Conservation (phyloP, 345 rosid genomes). For the Raphanus raphanistrum region DNA sequence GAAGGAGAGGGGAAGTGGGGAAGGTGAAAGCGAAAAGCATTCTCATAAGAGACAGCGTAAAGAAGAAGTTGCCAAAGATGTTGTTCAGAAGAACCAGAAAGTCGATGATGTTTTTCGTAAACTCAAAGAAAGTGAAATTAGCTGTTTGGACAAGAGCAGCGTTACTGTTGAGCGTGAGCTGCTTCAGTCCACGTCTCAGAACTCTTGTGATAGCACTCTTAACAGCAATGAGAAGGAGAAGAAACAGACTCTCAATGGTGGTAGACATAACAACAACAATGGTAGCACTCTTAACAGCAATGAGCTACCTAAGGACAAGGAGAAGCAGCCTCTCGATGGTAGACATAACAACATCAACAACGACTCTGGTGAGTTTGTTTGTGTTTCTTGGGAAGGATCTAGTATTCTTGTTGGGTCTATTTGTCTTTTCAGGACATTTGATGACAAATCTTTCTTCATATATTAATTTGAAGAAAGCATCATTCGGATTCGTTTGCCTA, state of each 20-base stretch:
- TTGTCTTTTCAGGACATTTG: conserved; percentile 49
- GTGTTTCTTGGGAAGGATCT: conserved; percentile 52
- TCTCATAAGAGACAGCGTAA: conserved; percentile 25
- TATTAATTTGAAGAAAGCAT: conserved; percentile 58
- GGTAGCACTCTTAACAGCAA: conserved; percentile 51
- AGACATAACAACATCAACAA: conserved; percentile 39
- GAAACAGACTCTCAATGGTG: conserved; percentile 37
- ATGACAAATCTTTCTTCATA: conserved; percentile 47
- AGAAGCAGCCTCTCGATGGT: conserved; percentile 35
- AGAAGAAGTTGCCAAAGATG: conserved; percentile 15
- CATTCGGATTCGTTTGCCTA: conserved; percentile 70
- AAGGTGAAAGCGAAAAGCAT: conserved; percentile 28
- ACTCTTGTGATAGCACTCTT: conserved; percentile 46
- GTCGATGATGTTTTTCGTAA: neutral
- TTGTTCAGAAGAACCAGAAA: conserved; percentile 3
- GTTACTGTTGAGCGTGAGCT: conserved; percentile 40
- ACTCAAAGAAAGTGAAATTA: conserved; percentile 15
- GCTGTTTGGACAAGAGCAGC: conserved; percentile 34
- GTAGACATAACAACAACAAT: conserved; percentile 23
- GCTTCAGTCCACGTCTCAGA: conserved; percentile 40
- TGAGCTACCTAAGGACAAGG: conserved; percentile 37
- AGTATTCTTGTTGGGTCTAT: conserved; percentile 61
- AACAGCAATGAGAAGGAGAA: conserved; percentile 48
- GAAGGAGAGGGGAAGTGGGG: conserved; percentile 3
- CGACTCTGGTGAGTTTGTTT: conserved; percentile 63